Evolutionary conservation across 2,329 filamentous ascomycete species (phyloP), one percentile per base, ranked within the genome.

Genomic region (Bisporella sp.): DNA sequence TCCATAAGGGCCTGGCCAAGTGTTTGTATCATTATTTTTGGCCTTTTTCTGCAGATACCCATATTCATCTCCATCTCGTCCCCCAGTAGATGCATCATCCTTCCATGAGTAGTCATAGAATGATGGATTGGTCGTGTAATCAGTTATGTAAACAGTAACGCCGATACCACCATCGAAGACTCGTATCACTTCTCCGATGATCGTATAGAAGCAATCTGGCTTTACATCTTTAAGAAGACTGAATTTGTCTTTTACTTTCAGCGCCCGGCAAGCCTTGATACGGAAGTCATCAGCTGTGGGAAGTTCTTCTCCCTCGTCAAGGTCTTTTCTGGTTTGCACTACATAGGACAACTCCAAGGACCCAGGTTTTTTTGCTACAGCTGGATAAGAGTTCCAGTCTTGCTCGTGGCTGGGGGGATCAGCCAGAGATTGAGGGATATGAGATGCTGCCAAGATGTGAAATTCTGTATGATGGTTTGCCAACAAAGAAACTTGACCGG

Each of bases 1-100:
- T 2, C 90, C 91, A 57, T 72, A 84, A 0, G 91, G 91, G 0
- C 90, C 89, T 2, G 72, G 70, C 87, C 87, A 95, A n/a, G 68
- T 64, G 21, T 33, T 67, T 37, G 35, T 37, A n/a, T 8, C n/a
- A 21, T 64, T 64, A 30, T 64, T 58, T 29, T 60, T 66, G 6
- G 45, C 45, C 57, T 63, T 46, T 56, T 46, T 53, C 68, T 53
- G 59, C 13, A 53, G 68, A 60, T 87, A 85, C n/a, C 73, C 76
- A 53, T 70, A 79, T 0, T 70, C 65, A 57, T 85, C 79, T 4
- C 77, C 77, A 44, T 80, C 75, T 40, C 67, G 68, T 1, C 11
- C 48, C 21, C 54, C 60, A 29, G 64, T 62, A 9, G 35, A 9
- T n/a, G 35, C 35, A 9, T 9, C 35, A 9, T 37, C 35, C 35